phyloP scores from a whole-genome alignment of 805 yeast genomes.

The Wickerhamiella qilinensis region DNA sequence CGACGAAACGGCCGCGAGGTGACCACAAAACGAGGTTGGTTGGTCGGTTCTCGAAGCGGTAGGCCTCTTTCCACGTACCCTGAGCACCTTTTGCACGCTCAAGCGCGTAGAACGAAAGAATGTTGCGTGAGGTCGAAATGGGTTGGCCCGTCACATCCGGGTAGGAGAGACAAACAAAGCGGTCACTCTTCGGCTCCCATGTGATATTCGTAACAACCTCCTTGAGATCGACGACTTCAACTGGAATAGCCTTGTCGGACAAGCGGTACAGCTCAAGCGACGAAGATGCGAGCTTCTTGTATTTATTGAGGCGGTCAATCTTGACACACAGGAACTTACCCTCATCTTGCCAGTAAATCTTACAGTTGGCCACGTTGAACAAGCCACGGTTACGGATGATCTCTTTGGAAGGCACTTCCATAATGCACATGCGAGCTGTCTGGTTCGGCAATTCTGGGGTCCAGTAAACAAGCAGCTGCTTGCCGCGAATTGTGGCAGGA shows the following conservation, averaged over 20 bases:
- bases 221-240: constrained; percentile 83
- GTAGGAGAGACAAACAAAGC: constrained; percentile 67
- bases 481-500: constrained; percentile 60
- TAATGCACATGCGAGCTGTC: constrained; percentile 83
- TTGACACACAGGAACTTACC: constrained; percentile 76
- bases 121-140: constrained; percentile 25
- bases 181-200: constrained; percentile 90
- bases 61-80: constrained; percentile 44
- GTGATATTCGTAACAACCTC: constrained; percentile 77
- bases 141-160: constrained; percentile 18
- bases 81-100: constrained; percentile 41
- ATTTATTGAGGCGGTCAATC: constrained; percentile 93
- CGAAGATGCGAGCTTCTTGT: constrained; percentile 80
- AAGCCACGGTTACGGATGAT: constrained; percentile 81
- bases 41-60: constrained; percentile 42
- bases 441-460: constrained; percentile 88
- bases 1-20: constrained; percentile 81
- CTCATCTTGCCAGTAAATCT: constrained; percentile 85
- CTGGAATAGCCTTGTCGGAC: constrained; percentile 80
- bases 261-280: constrained; percentile 83
- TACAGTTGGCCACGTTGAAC: constrained; percentile 85
- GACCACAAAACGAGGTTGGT: constrained; percentile 71
- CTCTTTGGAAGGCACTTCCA: constrained; percentile 72
- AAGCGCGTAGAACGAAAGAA: constrained; percentile 65
- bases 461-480: constrained; percentile 78